Evolutionary conservation across 768 basidiomycete species (phyloP).

Genomic region (Boletus bicolor): DNA sequence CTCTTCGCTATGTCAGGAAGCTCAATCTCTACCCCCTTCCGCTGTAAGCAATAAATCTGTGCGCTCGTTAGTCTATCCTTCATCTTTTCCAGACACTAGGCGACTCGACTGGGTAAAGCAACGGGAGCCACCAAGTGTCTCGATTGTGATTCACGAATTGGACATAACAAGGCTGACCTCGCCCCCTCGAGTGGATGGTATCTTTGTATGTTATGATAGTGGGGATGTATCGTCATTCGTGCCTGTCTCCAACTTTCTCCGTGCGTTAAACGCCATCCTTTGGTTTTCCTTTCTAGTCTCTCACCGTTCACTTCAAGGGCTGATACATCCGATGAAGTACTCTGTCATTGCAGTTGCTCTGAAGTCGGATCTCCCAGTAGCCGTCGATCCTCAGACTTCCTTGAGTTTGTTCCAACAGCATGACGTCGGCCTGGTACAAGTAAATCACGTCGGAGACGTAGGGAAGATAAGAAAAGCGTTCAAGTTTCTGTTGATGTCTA

Average conservation of each 20-base stretch:
- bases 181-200: slow-evolving; percentile 66
- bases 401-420: slow-evolving; percentile 51
- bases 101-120: slow-evolving; percentile 33
- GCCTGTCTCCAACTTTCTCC: slow-evolving; percentile 63
- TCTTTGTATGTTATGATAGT: slow-evolving; percentile 85
- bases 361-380: slow-evolving; percentile 70
- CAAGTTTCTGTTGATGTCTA: slow-evolving; percentile 67
- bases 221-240: slow-evolving; percentile 57
- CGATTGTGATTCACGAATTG: slow-evolving; percentile 54
- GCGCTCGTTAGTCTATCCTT: slow-evolving; percentile 9
- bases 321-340: slow-evolving; percentile 54
- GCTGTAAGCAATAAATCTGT: slow-evolving; percentile 33
- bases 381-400: slow-evolving; percentile 56
- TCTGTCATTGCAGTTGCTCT: slow-evolving; percentile 79
- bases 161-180: slow-evolving; percentile 54
- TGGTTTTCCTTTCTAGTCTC: slow-evolving; percentile 5
- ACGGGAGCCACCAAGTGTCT: slow-evolving; percentile 41
- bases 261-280: slow-evolving; percentile 44
- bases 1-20: slow-evolving; percentile 34
- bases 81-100: slow-evolving; percentile 34
- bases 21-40: slow-evolving; percentile 35
- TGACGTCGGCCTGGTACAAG: slow-evolving; percentile 78
- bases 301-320: slow-evolving; percentile 39
- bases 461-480: slow-evolving; percentile 77
- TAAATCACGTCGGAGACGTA: slow-evolving; percentile 50